Evolutionary conservation across 176 grass and related monocot species (phyloP).

Genomic region (Areca catechu): DNA sequence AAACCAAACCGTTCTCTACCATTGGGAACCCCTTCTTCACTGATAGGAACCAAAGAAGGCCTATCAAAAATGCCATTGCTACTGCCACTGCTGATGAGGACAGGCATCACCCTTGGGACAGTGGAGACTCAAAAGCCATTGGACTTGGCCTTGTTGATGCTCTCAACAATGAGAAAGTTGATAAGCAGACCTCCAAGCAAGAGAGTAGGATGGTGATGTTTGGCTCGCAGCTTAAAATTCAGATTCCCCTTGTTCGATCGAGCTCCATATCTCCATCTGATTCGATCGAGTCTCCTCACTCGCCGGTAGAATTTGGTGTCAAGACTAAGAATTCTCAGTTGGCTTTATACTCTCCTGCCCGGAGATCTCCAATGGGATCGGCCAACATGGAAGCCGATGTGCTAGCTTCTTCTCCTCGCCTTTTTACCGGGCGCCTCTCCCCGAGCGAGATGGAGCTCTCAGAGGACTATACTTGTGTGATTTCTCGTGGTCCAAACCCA

Average conservation of each 20-base stretch:
- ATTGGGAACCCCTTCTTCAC: no score
- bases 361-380: not conserved
- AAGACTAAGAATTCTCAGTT: constrained; percentile 56
- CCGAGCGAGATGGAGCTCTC: constrained; percentile 28
- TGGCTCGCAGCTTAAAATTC: constrained; percentile 15
- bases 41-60: no score
- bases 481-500: constrained; percentile 45
- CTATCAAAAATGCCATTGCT: constrained; percentile 11
- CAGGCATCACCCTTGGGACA: constrained; percentile 33
- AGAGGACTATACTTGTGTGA: constrained; percentile 78
- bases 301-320: constrained; percentile 38
- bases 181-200: no score
- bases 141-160: constrained; percentile 36
- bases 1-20: no score
- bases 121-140: constrained; percentile 1
- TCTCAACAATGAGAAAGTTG: constrained; percentile 26
- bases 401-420: not conserved
- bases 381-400: constrained; percentile 3
- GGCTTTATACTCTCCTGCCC: constrained; percentile 9
- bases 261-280: not conserved
- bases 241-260: constrained; percentile 17
- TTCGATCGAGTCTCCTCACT: no score
- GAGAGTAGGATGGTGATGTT: constrained; percentile 5
- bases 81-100: not conserved
- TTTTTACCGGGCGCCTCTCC: constrained; percentile 10